Percentiles rank a stretch among this genome's conserved stretches.
These are phyloP conservation scores for Saccharomycopsis microspora DNA, from an alignment of 805 yeast genomes.

Conservation along the genomic window DNA sequence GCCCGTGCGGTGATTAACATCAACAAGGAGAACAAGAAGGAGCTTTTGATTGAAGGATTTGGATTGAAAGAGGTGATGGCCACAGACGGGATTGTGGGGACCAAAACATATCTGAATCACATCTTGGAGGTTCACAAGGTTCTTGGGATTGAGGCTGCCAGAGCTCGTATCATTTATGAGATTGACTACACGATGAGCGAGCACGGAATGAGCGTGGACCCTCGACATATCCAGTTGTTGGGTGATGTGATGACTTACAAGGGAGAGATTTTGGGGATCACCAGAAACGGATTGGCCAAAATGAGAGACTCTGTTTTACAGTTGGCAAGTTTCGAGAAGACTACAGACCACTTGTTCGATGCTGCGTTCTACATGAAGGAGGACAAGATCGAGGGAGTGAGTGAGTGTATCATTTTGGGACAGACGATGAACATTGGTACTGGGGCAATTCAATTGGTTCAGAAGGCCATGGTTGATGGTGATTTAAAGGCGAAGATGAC, in stretches of 20 bases:
- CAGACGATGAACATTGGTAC: constrained; percentile 98
- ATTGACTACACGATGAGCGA: constrained; percentile 96
- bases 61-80: constrained; percentile 95
- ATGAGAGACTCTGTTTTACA: constrained; percentile 98
- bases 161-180: constrained; percentile 85
- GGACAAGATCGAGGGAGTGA: constrained; percentile 93
- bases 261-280: constrained; percentile 96
- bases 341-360: constrained; percentile 96
- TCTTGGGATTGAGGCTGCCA: constrained; percentile 95
- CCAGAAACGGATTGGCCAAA: constrained; percentile 94
- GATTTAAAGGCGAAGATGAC: constrained; percentile 32
- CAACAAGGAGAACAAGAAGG: constrained; percentile 75
- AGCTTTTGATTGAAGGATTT: constrained; percentile 92
- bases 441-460: constrained; percentile 84
- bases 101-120: constrained; percentile 83
- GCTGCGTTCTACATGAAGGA: constrained; percentile 97
- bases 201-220: constrained; percentile 99
- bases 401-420: constrained; percentile 94
- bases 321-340: constrained; percentile 93
- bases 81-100: constrained; percentile 91
- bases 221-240: constrained; percentile 93
- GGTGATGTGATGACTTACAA: constrained; percentile 99
- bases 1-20: constrained; percentile 95
- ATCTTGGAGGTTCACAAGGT: constrained; percentile 81
- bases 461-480: constrained; percentile 36